Conservation (phyloP, 345 rosid species). For the Aquilaria malaccensis region DNA sequence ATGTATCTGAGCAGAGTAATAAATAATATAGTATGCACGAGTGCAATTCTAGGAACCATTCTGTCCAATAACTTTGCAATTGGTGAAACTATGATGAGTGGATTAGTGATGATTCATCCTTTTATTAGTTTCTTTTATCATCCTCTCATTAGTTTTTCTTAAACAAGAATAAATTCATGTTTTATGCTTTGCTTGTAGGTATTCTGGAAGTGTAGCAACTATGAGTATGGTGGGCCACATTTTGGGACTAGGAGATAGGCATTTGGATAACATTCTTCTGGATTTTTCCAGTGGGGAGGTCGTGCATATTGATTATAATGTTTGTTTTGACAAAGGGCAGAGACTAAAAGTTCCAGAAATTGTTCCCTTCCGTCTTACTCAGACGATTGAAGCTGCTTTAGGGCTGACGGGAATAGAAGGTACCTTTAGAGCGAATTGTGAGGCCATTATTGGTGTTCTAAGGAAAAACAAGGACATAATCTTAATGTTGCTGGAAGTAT, state of each 20-base stretch:
- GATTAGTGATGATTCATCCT: conserved; percentile 4
- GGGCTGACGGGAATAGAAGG: conserved; percentile 92
- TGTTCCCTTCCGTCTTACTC: conserved; percentile 91
- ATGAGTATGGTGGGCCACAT: conserved; percentile 97
- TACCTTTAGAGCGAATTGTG: conserved; percentile 72
- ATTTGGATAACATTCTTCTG: conserved; percentile 87
- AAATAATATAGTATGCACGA: no score
- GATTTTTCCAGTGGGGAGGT: conserved; percentile 91
- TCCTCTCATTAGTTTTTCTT: not conserved
- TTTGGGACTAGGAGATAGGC: conserved; percentile 92
- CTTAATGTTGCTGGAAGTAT: conserved; percentile 83
- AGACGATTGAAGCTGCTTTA: conserved; percentile 74
- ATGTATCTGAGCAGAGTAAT: not conserved
- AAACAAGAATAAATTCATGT: not conserved
- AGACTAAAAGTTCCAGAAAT: conserved; percentile 88
- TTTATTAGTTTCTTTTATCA: not conserved
- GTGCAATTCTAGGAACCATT: no score
- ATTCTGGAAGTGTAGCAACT: conserved; percentile 86
- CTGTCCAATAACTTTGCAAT: not conserved
- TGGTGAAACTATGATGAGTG: not conserved
- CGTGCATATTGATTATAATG: conserved; percentile 90
- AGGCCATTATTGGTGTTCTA: conserved; percentile 67
- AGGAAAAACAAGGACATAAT: conserved; percentile 79
- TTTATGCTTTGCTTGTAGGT: conserved; percentile 42
- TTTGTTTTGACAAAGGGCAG: conserved; percentile 93